Percentiles rank a stretch among this genome's conserved stretches.
Conservation (phyloP, 441 rosid species). For the Manihot esculenta region DNA sequence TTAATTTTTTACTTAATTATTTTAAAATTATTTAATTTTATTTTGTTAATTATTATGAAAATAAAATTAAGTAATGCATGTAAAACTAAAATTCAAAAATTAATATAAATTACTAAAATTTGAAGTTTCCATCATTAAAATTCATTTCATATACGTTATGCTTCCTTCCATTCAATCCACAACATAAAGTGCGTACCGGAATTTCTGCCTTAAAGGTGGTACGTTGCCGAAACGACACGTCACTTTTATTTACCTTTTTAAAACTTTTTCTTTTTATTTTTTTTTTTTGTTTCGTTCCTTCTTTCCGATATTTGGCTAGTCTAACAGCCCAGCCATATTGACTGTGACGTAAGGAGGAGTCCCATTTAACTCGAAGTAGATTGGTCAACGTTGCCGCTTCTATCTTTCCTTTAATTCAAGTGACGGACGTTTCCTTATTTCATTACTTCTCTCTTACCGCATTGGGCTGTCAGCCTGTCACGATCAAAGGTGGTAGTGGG, state of each 20-base stretch:
- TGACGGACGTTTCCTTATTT: neutral
- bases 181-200: no score
- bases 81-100: no score
- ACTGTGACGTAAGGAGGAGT: slow-evolving; percentile 15
- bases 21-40: no score
- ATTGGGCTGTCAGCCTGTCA: slow-evolving; percentile 5
- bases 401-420: neutral
- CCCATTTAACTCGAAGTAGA: neutral
- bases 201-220: no score
- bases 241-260: neutral
- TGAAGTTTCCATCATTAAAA: no score
- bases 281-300: neutral
- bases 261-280: slow-evolving; percentile 3
- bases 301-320: slow-evolving; percentile 2
- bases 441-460: neutral
- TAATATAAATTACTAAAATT: no score
- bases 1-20: no score
- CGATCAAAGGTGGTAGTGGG: neutral
- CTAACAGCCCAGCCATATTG: slow-evolving; percentile 4
- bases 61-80: no score
- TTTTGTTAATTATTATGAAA: no score
- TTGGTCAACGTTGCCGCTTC: slow-evolving; percentile 4
- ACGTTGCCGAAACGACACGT: no score
- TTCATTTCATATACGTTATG: no score
- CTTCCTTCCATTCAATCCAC: no score